A percentile compares a stretch with the other conserved stretches of the same genome.
These are phyloP conservation scores for Annulohypoxylon nitens DNA, from an alignment of 495 filamentous ascomycete species.

Conservation along the genomic window DNA sequence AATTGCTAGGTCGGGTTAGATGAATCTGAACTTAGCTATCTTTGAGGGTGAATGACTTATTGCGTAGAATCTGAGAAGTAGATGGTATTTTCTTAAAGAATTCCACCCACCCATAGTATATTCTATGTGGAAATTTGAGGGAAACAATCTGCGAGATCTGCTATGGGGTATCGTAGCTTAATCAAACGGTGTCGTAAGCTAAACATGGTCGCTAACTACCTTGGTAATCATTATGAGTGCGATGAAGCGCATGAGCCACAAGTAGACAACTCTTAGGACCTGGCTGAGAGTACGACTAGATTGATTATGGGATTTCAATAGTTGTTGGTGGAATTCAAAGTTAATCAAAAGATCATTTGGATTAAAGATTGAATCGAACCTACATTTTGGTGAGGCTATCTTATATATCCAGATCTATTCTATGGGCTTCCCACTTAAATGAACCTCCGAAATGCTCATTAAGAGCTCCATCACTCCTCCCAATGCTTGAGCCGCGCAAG, in stretches of 20 bases:
- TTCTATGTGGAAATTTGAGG: background rate
- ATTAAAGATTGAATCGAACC: slow-evolving; percentile 8
- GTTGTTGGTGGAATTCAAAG: background rate
- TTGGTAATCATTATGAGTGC: background rate
- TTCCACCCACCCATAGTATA: background rate
- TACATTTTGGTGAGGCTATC: slow-evolving; percentile 1
- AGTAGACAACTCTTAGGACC: background rate
- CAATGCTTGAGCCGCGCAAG: background rate
- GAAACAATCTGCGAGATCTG: background rate
- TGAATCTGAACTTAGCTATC: background rate
- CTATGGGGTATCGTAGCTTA: background rate
- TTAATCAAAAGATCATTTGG: background rate
- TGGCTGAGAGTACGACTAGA: background rate
- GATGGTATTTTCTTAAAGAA: background rate
- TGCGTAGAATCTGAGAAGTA: background rate
- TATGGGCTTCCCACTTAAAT: background rate
- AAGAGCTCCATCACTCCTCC: background rate
- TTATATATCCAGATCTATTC: slow-evolving; percentile 6
- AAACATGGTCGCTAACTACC: background rate
- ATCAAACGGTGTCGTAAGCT: background rate
- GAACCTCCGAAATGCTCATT: background rate
- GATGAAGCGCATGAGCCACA: background rate
- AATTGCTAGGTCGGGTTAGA: background rate
- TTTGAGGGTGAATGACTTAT: background rate
- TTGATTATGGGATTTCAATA: too few relatives aligned